Base-by-base conservation (phyloP, 2,329 filamentous ascomycete species). In the Arthrobotrys conoides region DNA sequence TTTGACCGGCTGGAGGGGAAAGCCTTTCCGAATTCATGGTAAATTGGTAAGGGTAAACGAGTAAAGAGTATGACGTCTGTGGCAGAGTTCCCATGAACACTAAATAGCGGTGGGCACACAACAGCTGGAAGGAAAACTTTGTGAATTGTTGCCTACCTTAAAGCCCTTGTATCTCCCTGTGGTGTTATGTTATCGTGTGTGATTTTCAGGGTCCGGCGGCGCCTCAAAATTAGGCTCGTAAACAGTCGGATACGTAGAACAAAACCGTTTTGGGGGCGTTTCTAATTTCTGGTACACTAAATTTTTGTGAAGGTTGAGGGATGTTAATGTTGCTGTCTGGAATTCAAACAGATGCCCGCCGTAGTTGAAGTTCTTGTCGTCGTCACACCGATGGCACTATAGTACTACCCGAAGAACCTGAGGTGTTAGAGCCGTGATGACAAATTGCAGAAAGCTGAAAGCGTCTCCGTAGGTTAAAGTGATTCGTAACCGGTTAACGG, bases 11-110 rank as follows among this genome's bases (percentile, higher is more conserved):
- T 66, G 59, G 66, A 36, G 44, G 66, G 65, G 61, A 53, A 66
- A 59, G 61, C 51, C 66, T 76, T 67, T 67, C 73, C 73, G 65
- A 71, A 77, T 77, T 66, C 33, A 67, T 67, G 53, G 66, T 59
- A 70, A 76, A 77, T 71, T 71, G 67, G 51, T 16, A 65, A 49
- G 67, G 36, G 59, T 48, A 76, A 77, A 77, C 73, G 67, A 71
- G 73, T 59, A 20, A 63, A 71, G 59, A 41, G 65, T 24, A 77
- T 77, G 73, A 77, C 73, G 73, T 77, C 73, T 77, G 73, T 67
- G 73, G 73, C 59, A 77, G 51, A 30, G 71, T 71, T 77, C 51
- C 66, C 67, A 63, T 68, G 66, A 59, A 76, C 72, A 59, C 73
- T 77, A 77, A 61, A 67, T 77, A 77, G 67, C 61, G 22, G 73